phyloP scores from a whole-genome alignment of 2,329 filamentous ascomycete species.

The Xylaria sp. region DNA sequence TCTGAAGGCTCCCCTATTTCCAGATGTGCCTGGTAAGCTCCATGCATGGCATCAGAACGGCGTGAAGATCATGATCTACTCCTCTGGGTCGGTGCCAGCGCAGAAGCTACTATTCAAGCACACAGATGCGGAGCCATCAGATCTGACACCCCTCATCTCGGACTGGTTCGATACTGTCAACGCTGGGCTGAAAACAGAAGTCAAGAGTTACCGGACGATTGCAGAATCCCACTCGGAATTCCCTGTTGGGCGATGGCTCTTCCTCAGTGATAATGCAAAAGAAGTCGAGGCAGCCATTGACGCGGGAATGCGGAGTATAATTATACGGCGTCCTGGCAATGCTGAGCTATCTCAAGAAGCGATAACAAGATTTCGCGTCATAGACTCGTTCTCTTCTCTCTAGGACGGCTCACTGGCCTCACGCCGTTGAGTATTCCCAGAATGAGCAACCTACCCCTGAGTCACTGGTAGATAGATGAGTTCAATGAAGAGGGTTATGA shows the following conservation, averaged over 20 bases:
- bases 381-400: constrained; percentile 47
- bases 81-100: constrained; percentile 80
- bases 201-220: constrained; percentile 74
- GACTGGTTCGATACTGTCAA: constrained; percentile 85
- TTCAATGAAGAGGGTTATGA: neutral
- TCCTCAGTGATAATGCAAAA: constrained; percentile 81
- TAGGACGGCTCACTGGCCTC: constrained; percentile 37
- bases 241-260: constrained; percentile 69
- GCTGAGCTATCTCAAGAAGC: constrained; percentile 66
- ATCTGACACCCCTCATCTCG: constrained; percentile 67
- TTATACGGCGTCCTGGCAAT: constrained; percentile 77
- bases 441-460: neutral
- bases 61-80: constrained; percentile 78
- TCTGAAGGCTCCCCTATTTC: constrained; percentile 77
- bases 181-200: constrained; percentile 77
- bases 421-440: neutral
- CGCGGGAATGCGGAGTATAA: constrained; percentile 71
- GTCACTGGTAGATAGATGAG: neutral
- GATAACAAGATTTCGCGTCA: constrained; percentile 46
- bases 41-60: constrained; percentile 65
- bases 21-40: constrained; percentile 75
- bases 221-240: constrained; percentile 59
- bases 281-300: constrained; percentile 71
- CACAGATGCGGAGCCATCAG: constrained; percentile 66
- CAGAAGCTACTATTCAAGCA: constrained; percentile 83